Base-by-base conservation (phyloP, 2,329 filamentous ascomycete genomes). In the Cordyceps pruinosa region DNA sequence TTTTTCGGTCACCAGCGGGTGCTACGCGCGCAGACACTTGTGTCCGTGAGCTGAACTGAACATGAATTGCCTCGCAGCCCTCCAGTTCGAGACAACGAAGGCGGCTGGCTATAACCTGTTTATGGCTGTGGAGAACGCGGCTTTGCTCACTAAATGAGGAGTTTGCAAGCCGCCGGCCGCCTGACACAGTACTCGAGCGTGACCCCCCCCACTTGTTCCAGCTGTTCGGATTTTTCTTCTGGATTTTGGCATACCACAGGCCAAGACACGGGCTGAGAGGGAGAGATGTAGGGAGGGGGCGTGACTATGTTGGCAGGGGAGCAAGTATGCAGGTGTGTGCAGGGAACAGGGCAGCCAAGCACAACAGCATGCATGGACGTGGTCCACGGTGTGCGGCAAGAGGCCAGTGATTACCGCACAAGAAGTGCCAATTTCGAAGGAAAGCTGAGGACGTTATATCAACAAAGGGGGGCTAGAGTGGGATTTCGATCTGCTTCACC, bases 161-260 rank as follows among this genome's bases (percentile, higher is more conserved):
- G n/a, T n/a, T n/a, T n/a, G n/a, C n/a, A n/a, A n/a, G n/a, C n/a
- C 37, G 10, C 6, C 10, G n/a, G 37, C 37, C 9, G 4, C 44
- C 44, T 26, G 32, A 8, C 47, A 50, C 7, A 19, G 32, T 39
- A 50, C 47, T 37, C 32, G 32, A 50, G 32, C 9, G 21, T 42
- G 49, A 42, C 32, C 25, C 17, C 25, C 49, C 49, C 49, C 49
- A 52, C 49, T 21, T 30, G 49, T 52, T 42, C 39, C 39, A 42
- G 39, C 10, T 42, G 25, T 42, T 13, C 19, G 39, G 39, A 25
- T 13, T 42, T 23, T 42, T 25, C 1, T 42, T 25, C 10, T 13
- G 25, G 21, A 3, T 51, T 30, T 30, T 44, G 39, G 37, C 35
- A 19, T 52, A n/a, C n/a, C 35, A 10, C 12, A 23, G n/a, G n/a